phyloP scores from a whole-genome alignment of 2,329 filamentous ascomycete genomes.

The Macrophomina phaseolina region DNA sequence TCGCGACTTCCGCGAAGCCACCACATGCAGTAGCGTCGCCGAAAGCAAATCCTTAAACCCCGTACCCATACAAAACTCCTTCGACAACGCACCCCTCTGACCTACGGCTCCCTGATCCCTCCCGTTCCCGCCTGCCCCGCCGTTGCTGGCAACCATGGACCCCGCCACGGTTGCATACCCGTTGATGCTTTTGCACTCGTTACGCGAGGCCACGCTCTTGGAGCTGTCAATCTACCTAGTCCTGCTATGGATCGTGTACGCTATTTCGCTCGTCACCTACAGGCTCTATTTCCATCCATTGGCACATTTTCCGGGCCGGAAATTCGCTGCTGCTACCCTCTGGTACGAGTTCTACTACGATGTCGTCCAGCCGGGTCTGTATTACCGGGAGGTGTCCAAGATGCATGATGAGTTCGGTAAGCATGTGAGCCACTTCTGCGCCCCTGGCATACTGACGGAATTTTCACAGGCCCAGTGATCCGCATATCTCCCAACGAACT shows the following conservation, averaged over 20 bases:
- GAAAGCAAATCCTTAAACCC: background rate
- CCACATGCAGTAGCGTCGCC: constrained; percentile 22
- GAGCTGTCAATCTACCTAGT: background rate
- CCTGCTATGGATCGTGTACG: background rate
- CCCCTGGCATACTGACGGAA: background rate
- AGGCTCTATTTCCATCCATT: constrained; percentile 5
- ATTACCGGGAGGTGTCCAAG: constrained; percentile 25
- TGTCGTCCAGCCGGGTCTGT: constrained; percentile 26
- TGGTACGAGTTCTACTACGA: constrained; percentile 33
- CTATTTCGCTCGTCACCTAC: background rate
- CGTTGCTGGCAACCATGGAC: background rate
- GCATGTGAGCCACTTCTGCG: background rate
- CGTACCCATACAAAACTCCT: background rate
- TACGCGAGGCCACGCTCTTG: background rate
- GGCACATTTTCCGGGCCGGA: constrained; percentile 29
- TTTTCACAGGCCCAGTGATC: constrained; percentile 32
- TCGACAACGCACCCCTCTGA: background rate
- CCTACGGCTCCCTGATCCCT: background rate
- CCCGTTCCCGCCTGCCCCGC: background rate
- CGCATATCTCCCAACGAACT: constrained; percentile 34
- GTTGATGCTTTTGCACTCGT: background rate
- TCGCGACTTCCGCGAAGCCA: background rate
- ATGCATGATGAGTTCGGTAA: constrained; percentile 32
- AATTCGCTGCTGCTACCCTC: constrained; percentile 30
- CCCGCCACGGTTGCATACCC: background rate